Evolutionary conservation across 495 filamentous ascomycete species (phyloP), one percentile per base, ranked within the genome.

Genomic region (Margaritispora aquatica): DNA sequence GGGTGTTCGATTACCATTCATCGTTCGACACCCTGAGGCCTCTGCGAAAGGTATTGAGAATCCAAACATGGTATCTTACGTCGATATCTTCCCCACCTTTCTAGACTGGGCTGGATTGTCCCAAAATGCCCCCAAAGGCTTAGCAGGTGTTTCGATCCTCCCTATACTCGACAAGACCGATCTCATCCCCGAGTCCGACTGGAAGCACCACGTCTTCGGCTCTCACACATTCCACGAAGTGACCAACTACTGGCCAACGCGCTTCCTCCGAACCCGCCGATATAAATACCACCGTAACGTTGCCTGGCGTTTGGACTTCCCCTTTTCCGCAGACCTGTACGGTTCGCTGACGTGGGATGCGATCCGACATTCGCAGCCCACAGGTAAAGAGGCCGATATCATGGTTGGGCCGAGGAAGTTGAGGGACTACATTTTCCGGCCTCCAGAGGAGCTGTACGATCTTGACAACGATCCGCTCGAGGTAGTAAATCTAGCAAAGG

Each of bases 221-320:
- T 76, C 73, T 15, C 76, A 79, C 60, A 77, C 76, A n/a, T 77
- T 79, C 64, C 76, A 79, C 51, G 76, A 79, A 64, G 58, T 75
- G 9, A 74, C 71, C 24, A 77, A 77, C 51, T 79, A 77, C 63
- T 79, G 68, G 65, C 76, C 75, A 2, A 79, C 76, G 1, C 70
- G 76, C 19, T 69, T 72, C 64, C 59, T 77, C 26, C 75, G 76
- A 15, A 74, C 66, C 2, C 60, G 59, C 1, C 55, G 64, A 13
- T 75, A 70, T 63, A 79, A 79, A 48, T 79, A 79, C 52, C 76
- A 79, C 57, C 71, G 76, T 34, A 77, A 79, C 54, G 68, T 77
- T 17, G 74, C 72, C 2, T 77, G 70, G 68, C 51, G 69, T 17
- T 69, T 79, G 2, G 74, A 77, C 51, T 79, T 79, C 57, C 76